Conservation (phyloP, 768 basidiomycete genomes). For the Tylopilus rubrobrunneus region DNA sequence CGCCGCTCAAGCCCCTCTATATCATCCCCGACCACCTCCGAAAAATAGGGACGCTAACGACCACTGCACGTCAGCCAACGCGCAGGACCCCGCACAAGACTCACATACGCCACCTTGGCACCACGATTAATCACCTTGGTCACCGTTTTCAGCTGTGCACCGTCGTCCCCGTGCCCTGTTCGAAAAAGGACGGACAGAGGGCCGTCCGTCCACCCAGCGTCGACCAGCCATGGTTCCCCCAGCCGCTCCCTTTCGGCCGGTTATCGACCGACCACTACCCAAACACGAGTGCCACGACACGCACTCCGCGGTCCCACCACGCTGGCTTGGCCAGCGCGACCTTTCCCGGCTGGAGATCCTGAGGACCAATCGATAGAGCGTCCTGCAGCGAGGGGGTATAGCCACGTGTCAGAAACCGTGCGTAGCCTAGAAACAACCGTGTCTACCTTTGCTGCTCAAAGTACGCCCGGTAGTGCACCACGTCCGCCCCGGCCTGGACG, state of each 20-base stretch:
- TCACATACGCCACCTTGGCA: too few relatives aligned
- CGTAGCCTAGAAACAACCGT: too few relatives aligned
- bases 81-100: too few relatives aligned
- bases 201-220: constrained; percentile 44
- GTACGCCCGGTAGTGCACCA: constrained; percentile 30
- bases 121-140: constrained; percentile 23
- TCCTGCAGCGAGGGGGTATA: too few relatives aligned
- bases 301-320: constrained; percentile 29
- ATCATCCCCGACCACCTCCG: constrained; percentile 14
- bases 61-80: background rate
- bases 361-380: constrained; percentile 31
- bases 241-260: constrained; percentile 28
- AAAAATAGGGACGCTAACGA: constrained; percentile 14
- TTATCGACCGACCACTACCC: constrained; percentile 34
- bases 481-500: constrained; percentile 15
- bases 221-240: constrained; percentile 32
- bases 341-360: constrained; percentile 23
- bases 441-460: constrained; percentile 46
- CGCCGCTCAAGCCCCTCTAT: constrained; percentile 10
- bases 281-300: constrained; percentile 36
- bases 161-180: background rate
- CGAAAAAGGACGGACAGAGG: constrained; percentile 24
- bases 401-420: too few relatives aligned
- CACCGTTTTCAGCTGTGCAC: constrained; percentile 22
- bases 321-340: constrained; percentile 29